Evolutionary conservation across 345 rosid species (phyloP), one percentile per base, ranked within the genome.

Genomic region (Punica granatum): DNA sequence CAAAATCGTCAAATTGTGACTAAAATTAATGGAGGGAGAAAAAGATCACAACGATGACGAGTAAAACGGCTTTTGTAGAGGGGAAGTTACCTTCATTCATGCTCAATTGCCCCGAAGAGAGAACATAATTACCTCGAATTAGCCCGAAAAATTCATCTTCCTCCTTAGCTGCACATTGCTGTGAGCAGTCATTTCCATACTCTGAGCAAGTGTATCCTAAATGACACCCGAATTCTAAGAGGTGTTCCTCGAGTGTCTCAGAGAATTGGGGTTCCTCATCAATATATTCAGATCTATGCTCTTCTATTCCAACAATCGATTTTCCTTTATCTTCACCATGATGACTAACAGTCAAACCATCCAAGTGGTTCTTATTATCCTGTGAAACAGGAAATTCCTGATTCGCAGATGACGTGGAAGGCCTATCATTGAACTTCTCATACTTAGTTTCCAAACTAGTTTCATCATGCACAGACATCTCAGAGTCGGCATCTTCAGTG

Each of bases 51-150:
- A n/a, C n/a, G 18, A 21, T 58, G 7, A 11, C 3, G 1, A 25
- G 39, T 16, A 59, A 67, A 35, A 12, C 37, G 60, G 25, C 34
- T 21, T 25, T 48, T 31, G 18, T 43, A 19, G 58, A 33, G 13
- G 19, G 31, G 65, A 34, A 49, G 64, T 33, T 76, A 92, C 97
- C 95, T 86, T 80, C 84, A 73, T 76, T 74, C 63, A 74, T 61
- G 30, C 67, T 66, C 85, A 85, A 82, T 70, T 86, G 79, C 60
- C 90, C 93, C 8, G 92, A 86, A 35, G 92, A 90, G 69, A 86
- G 84, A 68, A 82, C 75, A 70, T 63, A 78, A 3, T 41, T 62
- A 67, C 75, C 73, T 70, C 81, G 78, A 69, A 80, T 85, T 68
- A 48, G 63, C 16, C 62, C 84, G 18, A 60, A 66, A 5, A 79